Evolutionary conservation across 768 basidiomycete genomes (phyloP), one percentile per base, ranked within the genome.

Genomic region (Amanita pseudoporphyria): DNA sequence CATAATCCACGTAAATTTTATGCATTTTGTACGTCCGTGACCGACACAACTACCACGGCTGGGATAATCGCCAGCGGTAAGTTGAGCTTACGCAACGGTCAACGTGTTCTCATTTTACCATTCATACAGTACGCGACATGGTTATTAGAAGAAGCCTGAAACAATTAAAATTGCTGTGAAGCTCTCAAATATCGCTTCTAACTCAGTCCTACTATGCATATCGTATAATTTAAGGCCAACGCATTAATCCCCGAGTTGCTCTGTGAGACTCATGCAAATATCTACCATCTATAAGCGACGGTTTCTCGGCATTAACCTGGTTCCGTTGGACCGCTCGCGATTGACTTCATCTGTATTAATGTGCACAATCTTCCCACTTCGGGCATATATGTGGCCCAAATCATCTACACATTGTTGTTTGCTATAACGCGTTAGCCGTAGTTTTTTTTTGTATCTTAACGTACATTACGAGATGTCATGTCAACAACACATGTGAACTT

Each of bases 111-210:
- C 32, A 18, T 50, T 49, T 43, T 47, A 38, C 33, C 21, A 52
- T 47, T 52, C 40, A 49, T 47, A 9, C 56, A 86, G 86, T 88
- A 44, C 75, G 84, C 33, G 86, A 88, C 58, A 87, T 87, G 84
- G 84, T 88, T 43, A 78, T 87, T 32, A 79, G 86, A 39, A 80
- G 86, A 56, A 83, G 87, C 57, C 71, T 87, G 22, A 83, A 81
- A 54, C 82, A 83, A 56, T 83, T 81, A 6, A 84, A 78, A 58
- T 71, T 87, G 33, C 65, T 85, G 57, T 85, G 67, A 72, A 42
- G 12, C 16, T 9, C 10, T 22, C 38, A 19, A 5, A 7, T 19
- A 30, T 13, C 2, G 24, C 13, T 14, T 28, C 28, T 6, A 12
- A 35, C n/a, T 37, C 36, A 18, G 36, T 37, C 14, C n/a, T 37